Evolutionary conservation across 106 monocot genomes (phyloP).

Genomic region (Apostasia ramifera): DNA sequence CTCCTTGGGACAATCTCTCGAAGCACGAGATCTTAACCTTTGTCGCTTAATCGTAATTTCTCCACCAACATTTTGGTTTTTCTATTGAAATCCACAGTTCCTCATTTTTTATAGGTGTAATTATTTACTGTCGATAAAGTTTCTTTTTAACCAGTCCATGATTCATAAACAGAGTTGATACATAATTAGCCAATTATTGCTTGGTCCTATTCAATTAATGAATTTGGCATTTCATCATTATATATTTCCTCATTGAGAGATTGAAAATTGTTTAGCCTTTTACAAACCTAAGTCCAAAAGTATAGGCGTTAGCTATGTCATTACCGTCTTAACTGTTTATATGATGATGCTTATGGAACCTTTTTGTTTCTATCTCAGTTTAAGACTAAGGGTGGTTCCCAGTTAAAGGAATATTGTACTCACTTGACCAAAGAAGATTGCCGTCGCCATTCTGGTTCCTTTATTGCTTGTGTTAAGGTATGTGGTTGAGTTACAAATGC

Average conservation of each 20-base stretch:
- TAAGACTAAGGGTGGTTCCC: conserved; percentile 95
- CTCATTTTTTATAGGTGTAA: no score
- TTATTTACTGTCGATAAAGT: no score
- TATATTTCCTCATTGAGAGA: neutral
- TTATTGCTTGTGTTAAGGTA: conserved; percentile 92
- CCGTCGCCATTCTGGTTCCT: conserved; percentile 79
- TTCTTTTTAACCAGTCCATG: neutral
- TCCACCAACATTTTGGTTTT: no score
- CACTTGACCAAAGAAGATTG: conserved; percentile 99
- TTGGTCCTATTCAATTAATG: neutral
- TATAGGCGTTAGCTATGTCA: neutral
- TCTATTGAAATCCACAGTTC: no score
- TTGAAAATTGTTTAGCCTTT: neutral
- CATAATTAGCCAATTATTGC: neutral
- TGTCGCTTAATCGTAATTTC: no score
- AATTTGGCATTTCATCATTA: neutral
- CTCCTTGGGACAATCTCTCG: no score
- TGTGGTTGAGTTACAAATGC: conserved; percentile 1
- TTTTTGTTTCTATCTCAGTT: conserved; percentile 39
- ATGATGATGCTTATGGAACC: neutral
- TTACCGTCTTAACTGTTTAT: neutral
- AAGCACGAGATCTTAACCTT: no score
- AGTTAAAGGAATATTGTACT: conserved; percentile 90
- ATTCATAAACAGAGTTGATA: neutral
- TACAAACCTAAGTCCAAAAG: neutral